Base-by-base conservation (phyloP, 495 filamentous ascomycete species). In the Hyphodiscus hymeniophilus region DNA sequence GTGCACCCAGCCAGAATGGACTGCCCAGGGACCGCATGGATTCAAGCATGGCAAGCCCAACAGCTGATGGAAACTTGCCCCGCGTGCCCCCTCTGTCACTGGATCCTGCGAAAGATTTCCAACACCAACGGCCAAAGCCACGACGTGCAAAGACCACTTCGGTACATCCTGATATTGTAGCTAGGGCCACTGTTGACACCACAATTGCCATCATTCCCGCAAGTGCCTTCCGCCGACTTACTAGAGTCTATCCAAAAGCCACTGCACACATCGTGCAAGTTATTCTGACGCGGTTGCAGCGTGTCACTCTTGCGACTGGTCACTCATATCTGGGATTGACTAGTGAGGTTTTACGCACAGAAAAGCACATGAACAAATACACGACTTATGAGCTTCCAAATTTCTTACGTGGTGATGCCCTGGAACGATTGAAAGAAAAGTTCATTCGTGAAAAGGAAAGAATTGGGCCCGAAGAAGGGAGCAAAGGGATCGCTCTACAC, bases 151-250 rank as follows among this genome's bases (percentile, higher is more conserved):
- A 74, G 61, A 60, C 73, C 23, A 84, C 81, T 54, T 97, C 94
- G 2, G 91, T 85, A 0, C 92, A 98, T 66, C 92, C 92, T 11
- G 92, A 98, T 62, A 94, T 98, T 55, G 88, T 97, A 49, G 92
- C 89, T 7, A 79, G 92, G 54, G 92, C 92, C n/a, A 94, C 88
- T 26, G 87, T 94, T 17, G 92, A 98, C 61, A 97, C 91, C 0
- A 98, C 94, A 0, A 96, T 98, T 65, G 92, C 92, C 13, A 92
- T 98, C 57, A 97, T 98, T 53, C 92, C 92, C 3, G 94, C 91
- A 4, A 92, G 87, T 55, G 92, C 92, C 3, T 98, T 98, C 62
- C 80, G 88, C 46, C 84, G 92, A 7, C 69, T 98, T 31, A 98
- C 94, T n/a, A 74, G 85, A 52, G 83, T 96, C 17, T 98, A 96